phyloP scores from a whole-genome alignment of 768 basidiomycete species.

The Sutorius australiensis region DNA sequence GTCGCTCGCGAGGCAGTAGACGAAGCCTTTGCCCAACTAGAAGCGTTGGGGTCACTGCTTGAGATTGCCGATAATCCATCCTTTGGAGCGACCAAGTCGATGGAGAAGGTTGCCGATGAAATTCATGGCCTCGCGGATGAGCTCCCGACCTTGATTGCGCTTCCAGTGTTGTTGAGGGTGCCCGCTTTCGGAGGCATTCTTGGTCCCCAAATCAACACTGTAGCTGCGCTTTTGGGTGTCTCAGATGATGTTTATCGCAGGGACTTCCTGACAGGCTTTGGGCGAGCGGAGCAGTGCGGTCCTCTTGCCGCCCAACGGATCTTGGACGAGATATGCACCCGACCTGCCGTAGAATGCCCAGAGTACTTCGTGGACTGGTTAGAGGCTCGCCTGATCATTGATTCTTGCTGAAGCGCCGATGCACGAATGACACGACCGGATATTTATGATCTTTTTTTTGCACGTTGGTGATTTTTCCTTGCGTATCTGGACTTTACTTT shows the following conservation, averaged over 20 bases:
- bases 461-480: neutral
- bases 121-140: constrained; percentile 55
- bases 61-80: constrained; percentile 43
- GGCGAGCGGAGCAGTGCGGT: constrained; percentile 73
- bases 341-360: constrained; percentile 30
- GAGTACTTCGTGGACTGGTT: constrained; percentile 44
- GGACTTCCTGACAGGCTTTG: constrained; percentile 70
- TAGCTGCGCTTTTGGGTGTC: constrained; percentile 55
- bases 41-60: constrained; percentile 53
- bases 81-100: constrained; percentile 17
- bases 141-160: constrained; percentile 69
- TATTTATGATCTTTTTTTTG: neutral
- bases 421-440: neutral
- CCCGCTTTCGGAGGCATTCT: constrained; percentile 24
- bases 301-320: constrained; percentile 54
- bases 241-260: constrained; percentile 62
- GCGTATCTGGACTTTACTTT: neutral
- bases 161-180: constrained; percentile 61
- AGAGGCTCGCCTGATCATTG: constrained; percentile 28
- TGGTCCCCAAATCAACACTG: constrained; percentile 23
- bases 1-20: constrained; percentile 79
- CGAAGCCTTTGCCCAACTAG: constrained; percentile 67
- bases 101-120: constrained; percentile 34
- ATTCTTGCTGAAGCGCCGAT: constrained; percentile 7
- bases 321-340: constrained; percentile 43